Evolutionary conservation across 768 basidiomycete genomes (phyloP).

Genomic region (Mycena vulgaris): DNA sequence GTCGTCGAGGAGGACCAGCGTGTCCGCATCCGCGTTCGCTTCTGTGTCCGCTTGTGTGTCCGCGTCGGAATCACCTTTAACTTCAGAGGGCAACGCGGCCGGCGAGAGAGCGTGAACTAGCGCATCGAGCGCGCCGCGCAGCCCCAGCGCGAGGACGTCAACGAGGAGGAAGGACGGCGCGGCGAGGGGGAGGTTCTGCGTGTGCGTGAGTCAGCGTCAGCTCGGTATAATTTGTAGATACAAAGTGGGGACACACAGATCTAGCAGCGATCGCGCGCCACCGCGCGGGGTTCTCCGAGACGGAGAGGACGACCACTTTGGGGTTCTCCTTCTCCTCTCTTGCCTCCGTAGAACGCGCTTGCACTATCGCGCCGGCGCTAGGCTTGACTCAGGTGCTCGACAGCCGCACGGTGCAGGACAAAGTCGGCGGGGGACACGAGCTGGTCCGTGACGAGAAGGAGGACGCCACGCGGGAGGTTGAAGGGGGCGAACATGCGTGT

Average conservation of each 20-base stretch:
- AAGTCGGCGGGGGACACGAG: slow-evolving; percentile 82
- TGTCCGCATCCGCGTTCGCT: slow-evolving; percentile 13
- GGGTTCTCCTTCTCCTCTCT: no score
- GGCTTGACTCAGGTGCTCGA: slow-evolving; percentile 68
- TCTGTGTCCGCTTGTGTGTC: no score
- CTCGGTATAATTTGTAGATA: no score
- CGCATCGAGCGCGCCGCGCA: no score
- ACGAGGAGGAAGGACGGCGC: slow-evolving; percentile 65
- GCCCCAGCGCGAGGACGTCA: slow-evolving; percentile 60
- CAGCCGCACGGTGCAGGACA: slow-evolving; percentile 70
- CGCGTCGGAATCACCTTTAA: no score
- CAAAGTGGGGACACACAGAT: no score
- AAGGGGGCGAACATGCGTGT: slow-evolving; percentile 68
- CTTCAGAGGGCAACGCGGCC: slow-evolving; percentile 57
- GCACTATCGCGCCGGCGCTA: no score
- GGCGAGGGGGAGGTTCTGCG: slow-evolving; percentile 58
- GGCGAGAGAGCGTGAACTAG: no score
- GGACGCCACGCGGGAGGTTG: slow-evolving; percentile 63
- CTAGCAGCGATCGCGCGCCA: slow-evolving; percentile 78
- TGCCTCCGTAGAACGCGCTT: no score
- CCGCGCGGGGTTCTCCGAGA: slow-evolving; percentile 68
- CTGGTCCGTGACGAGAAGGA: slow-evolving; percentile 80
- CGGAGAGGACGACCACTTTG: slow-evolving; percentile 71
- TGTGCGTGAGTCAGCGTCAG: not conserved
- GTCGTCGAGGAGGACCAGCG: slow-evolving; percentile 80